Evolutionary conservation across 441 rosid species (phyloP).

Genomic region (Adansonia rubrostipa): DNA sequence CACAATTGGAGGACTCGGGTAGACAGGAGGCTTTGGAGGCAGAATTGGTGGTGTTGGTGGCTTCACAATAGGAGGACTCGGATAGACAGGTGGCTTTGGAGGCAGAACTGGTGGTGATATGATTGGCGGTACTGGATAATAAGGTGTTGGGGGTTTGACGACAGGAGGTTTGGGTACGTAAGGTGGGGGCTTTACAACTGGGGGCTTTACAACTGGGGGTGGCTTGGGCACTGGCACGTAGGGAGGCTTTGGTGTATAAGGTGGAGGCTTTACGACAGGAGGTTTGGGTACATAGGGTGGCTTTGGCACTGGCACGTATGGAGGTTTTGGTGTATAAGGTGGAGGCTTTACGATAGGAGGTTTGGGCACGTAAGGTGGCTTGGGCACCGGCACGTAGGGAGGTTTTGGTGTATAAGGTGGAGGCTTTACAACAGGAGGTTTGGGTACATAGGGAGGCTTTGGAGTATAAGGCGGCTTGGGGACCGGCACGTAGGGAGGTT

Average conservation of each 20-base stretch:
- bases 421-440: conserved; percentile 17
- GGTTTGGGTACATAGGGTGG: conserved; percentile 1
- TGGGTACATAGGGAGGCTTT: conserved; percentile 28
- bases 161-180: conserved; percentile 32
- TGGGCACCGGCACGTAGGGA: not conserved
- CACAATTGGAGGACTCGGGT: not conserved
- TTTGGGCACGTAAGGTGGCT: not conserved
- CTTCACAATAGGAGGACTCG: conserved; percentile 7
- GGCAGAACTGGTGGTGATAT: not conserved
- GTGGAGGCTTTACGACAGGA: conserved; percentile 1
- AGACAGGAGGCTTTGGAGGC: not conserved
- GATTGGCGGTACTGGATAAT: conserved; percentile 27
- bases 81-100: conserved; percentile 15
- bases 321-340: not conserved
- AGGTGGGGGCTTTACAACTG: conserved; percentile 16
- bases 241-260: conserved; percentile 5
- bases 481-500: not conserved
- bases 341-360: not conserved
- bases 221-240: not conserved
- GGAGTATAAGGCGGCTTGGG: not conserved
- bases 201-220: not conserved
- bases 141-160: conserved; percentile 20
- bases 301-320: too few relatives aligned
- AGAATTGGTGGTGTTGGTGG: conserved; percentile 8
- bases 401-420: not conserved